Evolutionary conservation across 2,329 filamentous ascomycete species (phyloP), one percentile per base, ranked within the genome.

Genomic region (Didymella glomerata): DNA sequence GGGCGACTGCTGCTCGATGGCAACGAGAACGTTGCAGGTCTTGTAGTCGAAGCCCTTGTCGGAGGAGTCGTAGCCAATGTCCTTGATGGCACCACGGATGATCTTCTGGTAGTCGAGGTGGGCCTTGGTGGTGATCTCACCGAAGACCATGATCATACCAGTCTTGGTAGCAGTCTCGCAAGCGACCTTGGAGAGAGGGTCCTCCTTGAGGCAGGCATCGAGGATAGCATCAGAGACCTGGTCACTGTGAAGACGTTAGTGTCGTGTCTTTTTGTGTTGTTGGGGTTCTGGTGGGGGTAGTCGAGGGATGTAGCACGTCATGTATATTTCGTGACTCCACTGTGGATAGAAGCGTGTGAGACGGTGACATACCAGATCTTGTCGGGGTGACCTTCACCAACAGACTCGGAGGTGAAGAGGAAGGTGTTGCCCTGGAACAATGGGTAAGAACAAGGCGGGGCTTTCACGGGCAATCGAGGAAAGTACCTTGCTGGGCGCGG

Each of bases 121-220:
- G 82, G 94, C 89, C 85, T 96, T 95, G 84, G 95, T 98, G 82
- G 93, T 96, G 82, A 99, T 99, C 82, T 99, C 95, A 63, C 77
- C 77, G 48, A 79, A 79, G 67, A 79, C 90, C 95, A 99, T 98
- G 82, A 99, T 86, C 95, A 99, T 90, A 77, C 95, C 95, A 72
- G 95, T 99, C 91, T 99, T 99, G 85, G 95, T 97, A 76, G 95
- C 95, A 70, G 94, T 97, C 87, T 99, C 95, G 83, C 95, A 99
- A 80, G 95, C 95, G 73, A 98, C 86, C 84, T 98, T 99, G 85
- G 95, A 98, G 78, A 97, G 88, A 69, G 94, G 94, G 80, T 99
- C 95, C 82, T 95, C 90, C 65, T 85, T 85, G 77, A 99, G 85
- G 85, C 95, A 98, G 83, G 95, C 95, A 86, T 99, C 95, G 84